Percentiles rank a stretch among this genome's conserved stretches.
Conservation (phyloP, 2,329 filamentous ascomycete species). For the Pseudogymnoascus sp. region DNA sequence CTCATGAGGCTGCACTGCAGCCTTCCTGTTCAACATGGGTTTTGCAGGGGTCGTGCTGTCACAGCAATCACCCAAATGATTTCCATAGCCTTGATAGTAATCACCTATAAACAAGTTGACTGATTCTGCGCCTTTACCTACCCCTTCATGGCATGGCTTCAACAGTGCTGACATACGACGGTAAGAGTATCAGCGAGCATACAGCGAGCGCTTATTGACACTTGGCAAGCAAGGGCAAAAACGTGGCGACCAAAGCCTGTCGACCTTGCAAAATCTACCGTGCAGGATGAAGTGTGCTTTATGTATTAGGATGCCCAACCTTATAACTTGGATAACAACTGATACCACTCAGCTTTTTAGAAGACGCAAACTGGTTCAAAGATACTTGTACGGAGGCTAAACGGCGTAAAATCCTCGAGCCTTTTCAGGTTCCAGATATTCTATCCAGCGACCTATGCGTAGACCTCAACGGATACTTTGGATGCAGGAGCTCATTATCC, state of each 20-base stretch:
- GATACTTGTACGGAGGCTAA: background rate
- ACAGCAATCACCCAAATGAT: slow-evolving; percentile 68
- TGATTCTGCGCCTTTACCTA: background rate
- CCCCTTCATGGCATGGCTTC: background rate
- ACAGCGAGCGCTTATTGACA: background rate
- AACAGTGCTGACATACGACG: background rate
- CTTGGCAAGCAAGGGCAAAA: background rate
- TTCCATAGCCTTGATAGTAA: slow-evolving; percentile 50
- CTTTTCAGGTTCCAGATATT: background rate
- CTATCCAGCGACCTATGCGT: background rate
- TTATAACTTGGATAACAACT: background rate
- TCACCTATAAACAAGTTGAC: background rate
- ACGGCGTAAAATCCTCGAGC: background rate
- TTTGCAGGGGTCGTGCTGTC: slow-evolving; percentile 21
- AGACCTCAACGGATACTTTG: background rate
- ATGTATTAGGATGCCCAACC: background rate
- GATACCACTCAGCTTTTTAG: background rate
- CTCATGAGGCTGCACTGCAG: too few relatives aligned
- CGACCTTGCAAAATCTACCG: background rate
- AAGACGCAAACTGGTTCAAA: background rate
- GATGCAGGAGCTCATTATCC: background rate
- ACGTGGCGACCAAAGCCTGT: background rate
- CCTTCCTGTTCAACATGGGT: too few relatives aligned
- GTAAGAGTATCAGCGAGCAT: background rate
- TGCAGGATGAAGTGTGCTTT: background rate